Base-by-base conservation (phyloP, 257 asterid genomes). In the Rehmannia glutinosa region DNA sequence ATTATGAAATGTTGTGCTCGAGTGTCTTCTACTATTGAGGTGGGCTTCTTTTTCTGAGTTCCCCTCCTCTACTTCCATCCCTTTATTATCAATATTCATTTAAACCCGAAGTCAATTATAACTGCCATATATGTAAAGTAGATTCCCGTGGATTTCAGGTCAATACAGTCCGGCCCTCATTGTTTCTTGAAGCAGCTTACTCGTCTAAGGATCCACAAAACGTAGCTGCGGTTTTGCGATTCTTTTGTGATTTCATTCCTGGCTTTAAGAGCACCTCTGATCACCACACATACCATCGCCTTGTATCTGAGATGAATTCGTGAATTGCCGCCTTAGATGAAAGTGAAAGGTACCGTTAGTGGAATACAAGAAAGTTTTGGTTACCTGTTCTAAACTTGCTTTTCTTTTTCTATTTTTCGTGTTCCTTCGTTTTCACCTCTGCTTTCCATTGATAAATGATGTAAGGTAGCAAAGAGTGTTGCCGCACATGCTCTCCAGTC, bases 131-230 rank as follows among this genome's bases (percentile, higher is more conserved):
- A 28, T 12, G 6, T 33, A 36, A 61, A 35, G 27, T 51, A 30
- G 62, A 62, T 10, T 57, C 42, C 56, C 51, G 35, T 72, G 32
- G 54, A 25, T 74, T 72, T 73, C 96, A 90, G 99, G 99, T 93
- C 55, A 82, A 74, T 73, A 90, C 92, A 5, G 88, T 90, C 10
- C 83, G 70, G 35, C 96, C 99, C 32, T 78, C 99, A 15, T 67
- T 90, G 82, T 93, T 93, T 80, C 95, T 93, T 4, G 96, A 90
- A 75, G 88, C 99, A 47, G 96, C 96, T 52, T 70, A 77, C 73
- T 83, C 92, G 58, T 83, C 96, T 33, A 88, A 82, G 72, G 91
- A 93, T 66, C 81, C 92, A 13, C 96, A 85, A 70, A 93, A 83
- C 62, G 81, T 93, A 12, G 95, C 95, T 61, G 89, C 97, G 3